Evolutionary conservation across 331 rosid species (phyloP).

Genomic region (Dryas integrifolia): DNA sequence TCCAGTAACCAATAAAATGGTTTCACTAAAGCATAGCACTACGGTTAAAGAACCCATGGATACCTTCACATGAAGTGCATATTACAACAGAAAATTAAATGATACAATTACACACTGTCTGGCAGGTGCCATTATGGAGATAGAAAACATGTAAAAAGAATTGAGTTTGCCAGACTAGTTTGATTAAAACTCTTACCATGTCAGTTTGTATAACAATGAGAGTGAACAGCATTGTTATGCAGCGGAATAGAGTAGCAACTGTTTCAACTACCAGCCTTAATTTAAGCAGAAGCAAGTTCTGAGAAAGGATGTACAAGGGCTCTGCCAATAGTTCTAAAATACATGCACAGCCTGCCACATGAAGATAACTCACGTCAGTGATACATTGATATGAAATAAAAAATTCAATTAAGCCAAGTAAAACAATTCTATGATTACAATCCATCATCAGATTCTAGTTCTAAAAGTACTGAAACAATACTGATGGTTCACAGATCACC

Average conservation of each 20-base stretch:
- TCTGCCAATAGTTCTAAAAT: slow-evolving; percentile 92
- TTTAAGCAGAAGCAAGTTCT: slow-evolving; percentile 73
- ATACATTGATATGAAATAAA: background rate
- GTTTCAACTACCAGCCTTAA: slow-evolving; percentile 79
- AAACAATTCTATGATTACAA: slow-evolving; percentile 2
- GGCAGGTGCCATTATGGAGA: background rate
- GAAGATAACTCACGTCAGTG: background rate
- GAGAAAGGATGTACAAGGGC: slow-evolving; percentile 86
- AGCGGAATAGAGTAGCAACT: slow-evolving; percentile 72
- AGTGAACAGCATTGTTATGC: slow-evolving; percentile 60
- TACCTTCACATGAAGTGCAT: background rate
- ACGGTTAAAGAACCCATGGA: slow-evolving; percentile 7
- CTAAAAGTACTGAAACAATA: slow-evolving; percentile 3
- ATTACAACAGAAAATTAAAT: background rate
- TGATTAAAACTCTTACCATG: slow-evolving; percentile 47
- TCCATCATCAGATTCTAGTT: background rate
- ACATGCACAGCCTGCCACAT: slow-evolving; percentile 72
- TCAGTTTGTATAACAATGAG: slow-evolving; percentile 56
- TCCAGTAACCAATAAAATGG: background rate
- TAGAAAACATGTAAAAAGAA: background rate
- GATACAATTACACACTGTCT: background rate
- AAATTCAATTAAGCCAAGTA: background rate
- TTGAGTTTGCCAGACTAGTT: slow-evolving; percentile 19
- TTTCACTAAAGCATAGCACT: background rate
- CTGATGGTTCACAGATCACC: background rate